Evolutionary conservation across 164 flowering plant genomes (phyloP), one percentile per base, ranked within the genome.

Genomic region (Nymphaea colorata): DNA sequence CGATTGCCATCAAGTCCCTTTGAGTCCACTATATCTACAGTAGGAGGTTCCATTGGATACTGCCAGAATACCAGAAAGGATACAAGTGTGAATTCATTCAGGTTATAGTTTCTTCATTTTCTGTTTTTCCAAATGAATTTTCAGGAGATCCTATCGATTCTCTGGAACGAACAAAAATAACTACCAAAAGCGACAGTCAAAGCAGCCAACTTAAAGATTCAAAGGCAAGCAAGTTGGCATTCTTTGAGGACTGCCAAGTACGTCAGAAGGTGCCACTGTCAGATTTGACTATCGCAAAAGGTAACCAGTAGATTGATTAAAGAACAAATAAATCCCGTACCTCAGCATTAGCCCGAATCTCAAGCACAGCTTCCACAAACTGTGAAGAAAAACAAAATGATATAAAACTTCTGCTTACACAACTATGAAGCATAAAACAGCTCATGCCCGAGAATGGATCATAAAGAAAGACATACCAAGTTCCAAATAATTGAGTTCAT

Each of bases 1-100:
- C 96, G 82, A 71, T 79, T 70, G 63, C 78, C 89, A 79, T 90
- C 96, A 75, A 93, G 96, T 73, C 98, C 98, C 75, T 87, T 90
- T 47, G 88, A 83, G 5, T 87, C 93, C 66, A 83, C 25, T 47
- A 93, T 75, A 55, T 70, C 73, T 74, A 90, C 70, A 60, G 43
- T 44, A 66, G 98, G 98, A 44, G 86, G 87, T 68, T 85, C 86
- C 41, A 74, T 65, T 1, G 98, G 98, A 77, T 93, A 93, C 98
- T 90, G 81, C 75, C 59, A 78, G 44, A 67, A 44, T n/a, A 43
- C 75, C 15, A 41, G 55, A n/a, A 42, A 44, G 36, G 5, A 64
- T 25, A 25, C 36, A 25, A 25, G 36, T 25, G 2, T 55, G 59
- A 8, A 55, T 55, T 55, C 2, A 55, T 55, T 55, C 16, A 55